Base-by-base conservation (phyloP, 768 basidiomycete species). In the Pleurotus tuber-regium region DNA sequence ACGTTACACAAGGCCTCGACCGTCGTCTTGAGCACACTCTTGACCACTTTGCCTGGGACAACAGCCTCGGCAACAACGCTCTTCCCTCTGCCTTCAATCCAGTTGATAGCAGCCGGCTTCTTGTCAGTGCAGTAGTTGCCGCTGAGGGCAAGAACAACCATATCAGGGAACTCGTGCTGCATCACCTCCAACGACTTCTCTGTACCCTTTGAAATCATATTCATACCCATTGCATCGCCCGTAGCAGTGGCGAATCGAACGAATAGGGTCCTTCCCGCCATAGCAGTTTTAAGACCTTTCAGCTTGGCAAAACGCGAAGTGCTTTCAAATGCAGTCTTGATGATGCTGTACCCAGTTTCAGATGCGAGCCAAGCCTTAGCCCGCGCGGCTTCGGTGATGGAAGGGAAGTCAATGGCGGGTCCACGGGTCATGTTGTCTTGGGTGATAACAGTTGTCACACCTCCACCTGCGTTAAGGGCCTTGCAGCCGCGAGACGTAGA, bases 111-210 rank as follows among this genome's bases (percentile, higher is more conserved):
- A 10, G 97, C 92, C 0, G 97, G 91, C 74, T 99, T 99, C 86
- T 99, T 99, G 73, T 99, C 97, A 57, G 93, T 99, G 74, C 97
- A 98, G 67, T 98, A 99, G 68, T 99, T 99, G 36, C 96, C 97
- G 4, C 88, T 91, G 12, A 99, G 79, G 6, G 96, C 90, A 26
- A 97, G 79, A 33, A 93, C 84, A 50, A 83, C 68, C 95, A 98
- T 98, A 55, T 87, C 85, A 3, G 96, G 96, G 75, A 92, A 99
- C 60, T 84, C 68, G 42, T 76, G 74, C 59, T 79, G 76, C 79
- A 92, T 77, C 19, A 76, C 79, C 61, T 88, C 92, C 9, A 99
- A 78, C 19, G 94, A 93, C 70, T 89, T 89, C 73, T 98, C 97
- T 7, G 93, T 94, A 2, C 95, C 97, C 71, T 99, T 99, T 5